phyloP scores from a whole-genome alignment of 139 green algal genomes.

The Edaphochlamys debaryana region DNA sequence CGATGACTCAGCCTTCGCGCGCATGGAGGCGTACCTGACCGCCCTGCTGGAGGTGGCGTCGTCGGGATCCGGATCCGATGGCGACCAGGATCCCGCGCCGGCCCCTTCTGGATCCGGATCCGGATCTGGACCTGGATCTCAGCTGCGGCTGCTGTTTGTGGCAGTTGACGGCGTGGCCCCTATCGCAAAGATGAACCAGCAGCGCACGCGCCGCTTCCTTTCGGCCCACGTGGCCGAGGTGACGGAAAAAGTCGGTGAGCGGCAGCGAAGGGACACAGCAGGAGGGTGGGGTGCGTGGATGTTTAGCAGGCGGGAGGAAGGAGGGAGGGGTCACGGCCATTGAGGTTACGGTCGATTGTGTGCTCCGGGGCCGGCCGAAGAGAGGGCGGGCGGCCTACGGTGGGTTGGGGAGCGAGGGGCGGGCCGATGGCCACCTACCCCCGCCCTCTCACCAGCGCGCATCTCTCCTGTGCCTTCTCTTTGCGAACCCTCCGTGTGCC shows the following conservation, averaged over 20 bases:
- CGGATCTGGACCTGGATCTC: too few species aligned
- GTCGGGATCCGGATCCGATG: not conserved
- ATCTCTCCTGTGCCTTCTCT: too few species aligned
- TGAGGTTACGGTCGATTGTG: not conserved
- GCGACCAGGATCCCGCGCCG: not conserved
- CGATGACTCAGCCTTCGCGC: conserved; percentile 6
- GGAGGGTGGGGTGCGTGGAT: conserved; percentile 37
- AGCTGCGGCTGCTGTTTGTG: conserved; percentile 57
- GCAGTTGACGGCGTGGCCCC: conserved; percentile 85
- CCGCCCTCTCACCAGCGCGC: too few species aligned
- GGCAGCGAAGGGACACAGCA: too few species aligned
- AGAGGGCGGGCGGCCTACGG: too few species aligned
- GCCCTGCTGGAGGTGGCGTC: conserved; percentile 73
- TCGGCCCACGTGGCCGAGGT: conserved; percentile 76
- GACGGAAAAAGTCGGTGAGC: conserved; percentile 69
- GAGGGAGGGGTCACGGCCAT: not conserved
- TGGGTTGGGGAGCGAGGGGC: too few species aligned
- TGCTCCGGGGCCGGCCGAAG: too few species aligned
- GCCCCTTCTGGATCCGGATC: not conserved
- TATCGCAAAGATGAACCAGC: conserved; percentile 93
- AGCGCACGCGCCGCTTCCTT: conserved; percentile 87
- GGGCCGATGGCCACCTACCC: too few species aligned
- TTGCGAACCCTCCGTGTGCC: too few species aligned
- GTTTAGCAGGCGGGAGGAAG: conserved; percentile 13
- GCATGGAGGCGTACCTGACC: conserved; percentile 86